Evolutionary conservation across 306 rosid species (phyloP).

Genomic region (Oemleria cerasiformis): DNA sequence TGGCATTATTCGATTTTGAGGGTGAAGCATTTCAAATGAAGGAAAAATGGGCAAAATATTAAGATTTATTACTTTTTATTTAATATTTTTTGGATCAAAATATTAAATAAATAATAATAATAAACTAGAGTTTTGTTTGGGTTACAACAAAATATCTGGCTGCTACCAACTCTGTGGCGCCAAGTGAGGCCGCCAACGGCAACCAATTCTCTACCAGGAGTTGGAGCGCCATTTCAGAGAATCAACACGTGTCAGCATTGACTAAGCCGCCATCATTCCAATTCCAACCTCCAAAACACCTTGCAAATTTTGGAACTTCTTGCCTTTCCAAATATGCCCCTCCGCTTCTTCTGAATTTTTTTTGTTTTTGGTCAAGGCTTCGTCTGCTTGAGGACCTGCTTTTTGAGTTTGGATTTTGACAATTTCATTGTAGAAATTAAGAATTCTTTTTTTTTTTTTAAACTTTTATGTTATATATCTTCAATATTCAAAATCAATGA

Average conservation of each 20-base stretch:
- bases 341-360: neutral
- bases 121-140: neutral
- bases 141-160: conserved; percentile 30
- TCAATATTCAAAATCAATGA: too few relatives aligned
- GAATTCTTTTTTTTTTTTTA: too few relatives aligned
- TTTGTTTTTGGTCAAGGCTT: neutral
- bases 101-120: neutral
- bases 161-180: conserved; percentile 7
- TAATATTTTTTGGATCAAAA: neutral
- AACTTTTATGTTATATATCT: too few relatives aligned
- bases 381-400: neutral
- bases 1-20: neutral
- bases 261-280: conserved; percentile 10
- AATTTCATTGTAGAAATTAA: neutral
- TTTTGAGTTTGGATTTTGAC: neutral
- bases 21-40: neutral
- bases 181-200: neutral
- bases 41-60: too few relatives aligned
- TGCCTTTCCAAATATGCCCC: conserved; percentile 8
- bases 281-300: neutral
- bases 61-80: neutral
- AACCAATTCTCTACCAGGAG: conserved; percentile 26
- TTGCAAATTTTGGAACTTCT: neutral
- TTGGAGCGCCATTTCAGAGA: neutral
- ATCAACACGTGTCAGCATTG: conserved; percentile 23